Conservation (phyloP, 345 rosid genomes). For the Pugionium dolabratum region DNA sequence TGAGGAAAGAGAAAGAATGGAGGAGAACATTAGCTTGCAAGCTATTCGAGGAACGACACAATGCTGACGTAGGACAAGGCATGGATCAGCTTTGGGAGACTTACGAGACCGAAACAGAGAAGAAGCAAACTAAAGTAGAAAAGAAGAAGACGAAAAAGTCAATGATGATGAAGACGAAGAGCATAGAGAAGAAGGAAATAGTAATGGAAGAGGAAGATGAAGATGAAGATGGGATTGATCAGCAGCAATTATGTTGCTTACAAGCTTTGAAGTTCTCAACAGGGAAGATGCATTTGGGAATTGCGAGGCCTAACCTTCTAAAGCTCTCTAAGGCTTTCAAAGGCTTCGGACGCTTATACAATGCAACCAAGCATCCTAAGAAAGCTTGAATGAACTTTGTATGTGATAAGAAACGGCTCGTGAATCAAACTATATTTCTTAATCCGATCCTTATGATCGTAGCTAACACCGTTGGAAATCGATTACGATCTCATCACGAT, state of each 20-base stretch:
- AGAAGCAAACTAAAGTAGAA: slow-evolving; percentile 17
- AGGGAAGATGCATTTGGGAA: slow-evolving; percentile 88
- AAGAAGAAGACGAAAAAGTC: slow-evolving; percentile 28
- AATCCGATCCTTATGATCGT: too few species aligned
- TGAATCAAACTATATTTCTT: too few species aligned
- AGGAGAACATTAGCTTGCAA: slow-evolving; percentile 94
- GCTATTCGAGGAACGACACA: slow-evolving; percentile 85
- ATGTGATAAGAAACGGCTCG: too few species aligned
- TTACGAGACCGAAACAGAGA: slow-evolving; percentile 56
- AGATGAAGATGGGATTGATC: slow-evolving; percentile 58
- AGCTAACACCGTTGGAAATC: too few species aligned
- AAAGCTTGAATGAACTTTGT: slow-evolving; percentile 33
- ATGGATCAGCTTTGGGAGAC: slow-evolving; percentile 98
- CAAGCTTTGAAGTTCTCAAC: slow-evolving; percentile 89
- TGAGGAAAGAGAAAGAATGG: slow-evolving; percentile 93
- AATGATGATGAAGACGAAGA: slow-evolving; percentile 20
- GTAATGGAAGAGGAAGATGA: slow-evolving; percentile 39
- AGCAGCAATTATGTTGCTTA: slow-evolving; percentile 73
- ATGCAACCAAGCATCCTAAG: slow-evolving; percentile 55
- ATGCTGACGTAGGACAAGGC: slow-evolving; percentile 51
- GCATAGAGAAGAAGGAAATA: slow-evolving; percentile 28
- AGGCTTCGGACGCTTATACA: slow-evolving; percentile 78
- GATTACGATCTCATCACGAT: too few species aligned
- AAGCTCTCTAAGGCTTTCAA: slow-evolving; percentile 72
- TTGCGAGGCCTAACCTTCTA: slow-evolving; percentile 75